Evolutionary conservation across 352 stramenopile species (phyloP), one percentile per base, ranked within the genome.

Genomic region (Globisporangium canariense): DNA sequence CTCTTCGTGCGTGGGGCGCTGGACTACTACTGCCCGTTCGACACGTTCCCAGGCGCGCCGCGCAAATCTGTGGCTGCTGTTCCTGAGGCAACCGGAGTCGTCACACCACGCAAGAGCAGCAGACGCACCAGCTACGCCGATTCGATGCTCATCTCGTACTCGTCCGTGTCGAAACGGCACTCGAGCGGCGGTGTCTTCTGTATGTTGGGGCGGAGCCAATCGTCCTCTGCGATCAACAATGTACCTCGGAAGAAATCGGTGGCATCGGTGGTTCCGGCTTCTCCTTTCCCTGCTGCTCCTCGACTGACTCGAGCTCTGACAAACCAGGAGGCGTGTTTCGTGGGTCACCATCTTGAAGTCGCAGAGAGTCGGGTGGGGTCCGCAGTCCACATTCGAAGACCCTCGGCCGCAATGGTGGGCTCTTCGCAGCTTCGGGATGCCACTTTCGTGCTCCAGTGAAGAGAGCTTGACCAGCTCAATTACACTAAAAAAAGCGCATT

Each of bases 41-140:
- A 85, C 14, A 79, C 73, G 28, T 77, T 85, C 40, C 74, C 71
- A 2, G 65, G 68, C 14, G 55, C 72, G 38, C 16, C 32, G 51
- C 4, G 30, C 22, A 32, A 55, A 38, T 49, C 38, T 62, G 3
- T 45, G 18, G 25, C 46, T 49, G 53, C 32, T 30, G 51, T 10
- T n/a, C 25, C 13, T 65, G n/a, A 25, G 56, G 47, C 22, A 1
- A 34, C 25, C 25, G 1, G 0, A 38, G 9, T 46, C 47, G 3
- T 32, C 25, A 4, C 2, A 16, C 9, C 20, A 25, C 63, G 55
- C 9, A 22, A 58, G 22, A 55, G 65, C 18, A 57, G 57, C 28
- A 43, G 38, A 10, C 38, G 54, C 20, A 14, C 14, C 13, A 60
- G 55, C 55, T 60, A 51, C 38, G 55, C 38, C 13, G 55, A 60